These are phyloP conservation scores for Pharus latifolius DNA, from an alignment of 176 grass and related monocot genomes.

Conservation along the genomic window DNA sequence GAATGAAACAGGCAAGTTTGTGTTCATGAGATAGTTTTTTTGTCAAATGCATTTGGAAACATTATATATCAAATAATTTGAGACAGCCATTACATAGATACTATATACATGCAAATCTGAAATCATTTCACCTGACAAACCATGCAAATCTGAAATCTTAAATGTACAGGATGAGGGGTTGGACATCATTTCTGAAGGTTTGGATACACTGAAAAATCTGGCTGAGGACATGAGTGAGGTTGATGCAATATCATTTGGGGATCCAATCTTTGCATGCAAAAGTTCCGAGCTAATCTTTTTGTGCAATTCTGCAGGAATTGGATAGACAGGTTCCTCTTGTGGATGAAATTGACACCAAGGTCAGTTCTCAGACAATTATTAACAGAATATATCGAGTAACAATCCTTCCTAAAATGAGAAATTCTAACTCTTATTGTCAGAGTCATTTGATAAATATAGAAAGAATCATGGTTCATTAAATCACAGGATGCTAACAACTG, in stretches of 20 bases:
- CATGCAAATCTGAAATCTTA: not conserved
- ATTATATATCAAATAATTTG: not conserved
- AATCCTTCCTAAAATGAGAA: too few species aligned
- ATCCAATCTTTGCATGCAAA: not conserved
- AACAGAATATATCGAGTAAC: too few species aligned
- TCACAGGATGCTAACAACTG: too few species aligned
- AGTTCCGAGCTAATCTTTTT: not conserved
- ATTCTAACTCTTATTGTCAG: too few species aligned
- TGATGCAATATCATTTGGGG: not conserved
- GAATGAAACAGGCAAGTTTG: conserved; percentile 57
- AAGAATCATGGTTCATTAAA: too few species aligned
- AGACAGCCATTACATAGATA: not conserved
- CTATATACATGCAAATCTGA: not conserved
- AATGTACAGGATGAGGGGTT: conserved; percentile 57
- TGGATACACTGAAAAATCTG: conserved; percentile 77
- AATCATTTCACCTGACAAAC: not conserved
- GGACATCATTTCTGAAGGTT: conserved; percentile 76
- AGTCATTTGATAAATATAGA: too few species aligned
- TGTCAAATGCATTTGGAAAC: not conserved
- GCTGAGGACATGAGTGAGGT: conserved; percentile 89
- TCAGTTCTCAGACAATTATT: not conserved
- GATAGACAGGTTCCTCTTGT: conserved; percentile 77
- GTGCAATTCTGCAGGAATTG: conserved; percentile 55
- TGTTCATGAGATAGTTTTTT: not conserved
- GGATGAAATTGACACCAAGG: conserved; percentile 92